A percentile compares a stretch with the other conserved stretches of the same genome.
Evolutionary conservation across 768 basidiomycete genomes (phyloP).

Genomic region (Boletus sensibilis): DNA sequence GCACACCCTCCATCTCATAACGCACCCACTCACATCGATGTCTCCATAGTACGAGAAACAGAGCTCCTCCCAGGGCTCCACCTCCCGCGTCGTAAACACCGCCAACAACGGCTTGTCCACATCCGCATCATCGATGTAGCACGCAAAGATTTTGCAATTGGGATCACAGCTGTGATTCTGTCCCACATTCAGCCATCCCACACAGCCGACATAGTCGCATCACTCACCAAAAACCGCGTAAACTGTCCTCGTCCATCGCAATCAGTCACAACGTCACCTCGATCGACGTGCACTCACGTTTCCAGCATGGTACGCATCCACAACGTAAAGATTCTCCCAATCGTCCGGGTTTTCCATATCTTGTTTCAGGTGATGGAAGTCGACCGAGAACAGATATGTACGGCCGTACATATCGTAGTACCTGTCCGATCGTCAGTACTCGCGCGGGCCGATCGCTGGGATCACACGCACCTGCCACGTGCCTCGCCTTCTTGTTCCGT

Average conservation of each 20-base stretch:
- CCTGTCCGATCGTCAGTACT: constrained; percentile 36
- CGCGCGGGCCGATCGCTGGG: not conserved
- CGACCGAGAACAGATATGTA: constrained; percentile 82
- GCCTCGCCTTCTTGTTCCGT: constrained; percentile 63
- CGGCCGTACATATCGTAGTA: constrained; percentile 71
- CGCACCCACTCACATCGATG: constrained; percentile 35
- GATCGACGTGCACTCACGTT: constrained; percentile 53
- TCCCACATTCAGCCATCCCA: not conserved
- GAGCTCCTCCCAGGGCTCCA: constrained; percentile 66
- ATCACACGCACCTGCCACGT: constrained; percentile 60
- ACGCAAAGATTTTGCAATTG: constrained; percentile 69
- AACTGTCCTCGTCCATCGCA: constrained; percentile 51
- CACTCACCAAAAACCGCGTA: constrained; percentile 80
- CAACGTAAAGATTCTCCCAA: constrained; percentile 45
- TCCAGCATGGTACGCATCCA: constrained; percentile 88
- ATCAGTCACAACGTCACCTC: constrained; percentile 3
- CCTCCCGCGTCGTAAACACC: constrained; percentile 64
- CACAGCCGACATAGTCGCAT: not conserved
- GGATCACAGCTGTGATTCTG: constrained; percentile 94
- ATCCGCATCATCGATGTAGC: constrained; percentile 77
- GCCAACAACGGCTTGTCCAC: constrained; percentile 65
- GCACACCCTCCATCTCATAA: not conserved
- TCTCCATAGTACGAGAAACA: constrained; percentile 74
- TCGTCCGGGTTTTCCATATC: constrained; percentile 26
- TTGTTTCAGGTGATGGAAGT: constrained; percentile 64